Evolutionary conservation across 768 basidiomycete species (phyloP).

Genomic region (Trametes punicea): DNA sequence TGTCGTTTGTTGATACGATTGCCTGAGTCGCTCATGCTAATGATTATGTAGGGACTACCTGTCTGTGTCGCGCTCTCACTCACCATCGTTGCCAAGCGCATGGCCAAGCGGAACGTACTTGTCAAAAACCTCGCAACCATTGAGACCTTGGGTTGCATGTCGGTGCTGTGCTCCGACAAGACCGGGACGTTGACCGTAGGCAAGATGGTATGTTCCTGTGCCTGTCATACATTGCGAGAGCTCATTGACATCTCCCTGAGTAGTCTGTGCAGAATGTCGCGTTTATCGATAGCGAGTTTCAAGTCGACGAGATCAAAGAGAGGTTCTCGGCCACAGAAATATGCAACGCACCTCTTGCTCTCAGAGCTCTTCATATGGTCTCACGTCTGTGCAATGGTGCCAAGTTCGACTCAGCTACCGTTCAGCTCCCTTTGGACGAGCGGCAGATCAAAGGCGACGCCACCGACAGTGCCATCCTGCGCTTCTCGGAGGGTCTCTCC

Average conservation of each 20-base stretch:
- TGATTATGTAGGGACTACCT: constrained; percentile 31
- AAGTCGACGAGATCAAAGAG: constrained; percentile 22
- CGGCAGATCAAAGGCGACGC: constrained; percentile 49
- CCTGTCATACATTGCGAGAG: no score
- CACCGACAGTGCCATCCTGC: constrained; percentile 54
- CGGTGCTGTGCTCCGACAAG: constrained; percentile 53
- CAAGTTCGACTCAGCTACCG: constrained; percentile 39
- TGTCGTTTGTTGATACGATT: neutral
- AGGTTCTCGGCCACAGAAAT: constrained; percentile 10
- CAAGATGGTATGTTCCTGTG: constrained; percentile 45
- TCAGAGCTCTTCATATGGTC: constrained; percentile 36
- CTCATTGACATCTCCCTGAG: no score
- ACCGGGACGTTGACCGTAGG: constrained; percentile 58
- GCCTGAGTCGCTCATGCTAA: constrained; percentile 17
- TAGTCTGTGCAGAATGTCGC: constrained; percentile 41
- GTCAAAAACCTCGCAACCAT: constrained; percentile 60
- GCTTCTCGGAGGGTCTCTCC: constrained; percentile 39
- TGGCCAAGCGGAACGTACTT: constrained; percentile 51
- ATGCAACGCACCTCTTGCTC: constrained; percentile 20
- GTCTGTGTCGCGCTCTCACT: constrained; percentile 55
- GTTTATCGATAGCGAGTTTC: constrained; percentile 31
- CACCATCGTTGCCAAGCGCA: constrained; percentile 37
- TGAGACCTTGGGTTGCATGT: constrained; percentile 63
- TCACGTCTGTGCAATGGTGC: constrained; percentile 60
- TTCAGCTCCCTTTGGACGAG: constrained; percentile 27